Conservation (phyloP, 495 filamentous ascomycete species). For the Hyaloscypha bicolor region DNA sequence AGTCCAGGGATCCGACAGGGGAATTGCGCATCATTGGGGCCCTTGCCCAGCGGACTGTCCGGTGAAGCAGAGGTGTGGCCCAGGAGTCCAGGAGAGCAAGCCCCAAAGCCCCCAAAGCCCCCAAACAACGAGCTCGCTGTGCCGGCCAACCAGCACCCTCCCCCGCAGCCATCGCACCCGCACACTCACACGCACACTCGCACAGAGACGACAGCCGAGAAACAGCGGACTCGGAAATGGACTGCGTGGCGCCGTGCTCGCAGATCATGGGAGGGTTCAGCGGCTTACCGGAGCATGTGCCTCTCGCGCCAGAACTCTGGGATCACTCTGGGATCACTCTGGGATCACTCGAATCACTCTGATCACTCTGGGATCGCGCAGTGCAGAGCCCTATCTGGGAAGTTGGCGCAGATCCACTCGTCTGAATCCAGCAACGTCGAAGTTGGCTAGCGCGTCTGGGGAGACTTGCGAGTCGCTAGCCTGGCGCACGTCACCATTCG, state of each 20-base stretch:
- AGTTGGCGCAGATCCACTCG: slow-evolving; percentile 2
- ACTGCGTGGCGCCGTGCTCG: background rate
- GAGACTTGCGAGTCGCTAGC: slow-evolving; percentile 16
- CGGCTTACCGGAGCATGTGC: no score
- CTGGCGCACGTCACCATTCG: slow-evolving; percentile 7
- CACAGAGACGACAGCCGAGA: background rate
- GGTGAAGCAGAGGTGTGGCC: slow-evolving; percentile 2
- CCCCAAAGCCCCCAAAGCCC: no score
- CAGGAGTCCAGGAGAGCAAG: background rate
- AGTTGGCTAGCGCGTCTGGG: background rate
- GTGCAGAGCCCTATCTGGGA: slow-evolving; percentile 14
- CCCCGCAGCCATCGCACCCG: background rate
- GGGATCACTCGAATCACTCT: no score
- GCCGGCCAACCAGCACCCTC: background rate
- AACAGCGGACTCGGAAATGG: background rate
- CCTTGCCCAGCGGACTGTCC: slow-evolving; percentile 26
- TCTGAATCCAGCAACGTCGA: slow-evolving; percentile 6
- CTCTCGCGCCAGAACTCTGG: slow-evolving; percentile 8
- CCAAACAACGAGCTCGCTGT: slow-evolving; percentile 3
- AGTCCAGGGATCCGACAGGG: slow-evolving; percentile 15
- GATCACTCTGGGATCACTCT: no score
- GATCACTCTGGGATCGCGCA: background rate
- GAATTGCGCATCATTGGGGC: slow-evolving; percentile 17
- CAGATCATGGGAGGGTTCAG: background rate
- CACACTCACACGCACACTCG: background rate